Base-by-base conservation (phyloP, 2,329 filamentous ascomycete genomes). In the Ophiostoma populinum region DNA sequence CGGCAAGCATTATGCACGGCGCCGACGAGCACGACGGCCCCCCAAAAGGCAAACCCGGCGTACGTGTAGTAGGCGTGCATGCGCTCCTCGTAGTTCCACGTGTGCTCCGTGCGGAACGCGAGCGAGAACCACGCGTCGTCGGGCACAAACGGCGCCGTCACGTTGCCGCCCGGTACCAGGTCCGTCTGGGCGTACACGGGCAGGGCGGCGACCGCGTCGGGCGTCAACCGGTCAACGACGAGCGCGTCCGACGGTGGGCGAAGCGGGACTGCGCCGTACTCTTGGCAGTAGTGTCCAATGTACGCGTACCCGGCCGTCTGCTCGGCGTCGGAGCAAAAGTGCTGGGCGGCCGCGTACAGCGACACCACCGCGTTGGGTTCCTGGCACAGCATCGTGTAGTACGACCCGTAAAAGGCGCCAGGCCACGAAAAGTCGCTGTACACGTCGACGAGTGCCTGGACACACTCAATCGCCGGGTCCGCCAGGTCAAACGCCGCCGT, bases 1-100 rank as follows among this genome's bases (percentile, higher is more conserved):
- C n/a, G n/a, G n/a, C n/a, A n/a, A n/a, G n/a, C n/a, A 20, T 42
- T 40, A 25, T 40, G 39, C 11, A 38, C 8, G 9, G 40, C 34
- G 22, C 43, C 43, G n/a, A 42, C 31, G 19, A 40, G 2, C 16
- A 45, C 29, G 7, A 44, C n/a, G 4, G 25, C 10, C 4, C 27
- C 34, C 43, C 43, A 45, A 27, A 44, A 45, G 7, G 35, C 40
- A 10, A 39, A 43, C 2, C 33, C 6, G 13, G 40, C 39, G 10
- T 18, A 45, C 35, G 29, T 32, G 20, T 42, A 45, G n/a, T 21
- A n/a, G 11, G 28, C 34, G 6, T 38, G 30, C 12, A 22, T 12
- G 11, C 35, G 29, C 18, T 28, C 5, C 17, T 34, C 34, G 2
- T 9, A 25, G 15, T 39, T 20, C 24, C n/a, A 38, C 6, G 5